Percentiles rank a stretch among this genome's conserved stretches.
Conservation (phyloP, 164 flowering plant species). For the Warburgia ugandensis region DNA sequence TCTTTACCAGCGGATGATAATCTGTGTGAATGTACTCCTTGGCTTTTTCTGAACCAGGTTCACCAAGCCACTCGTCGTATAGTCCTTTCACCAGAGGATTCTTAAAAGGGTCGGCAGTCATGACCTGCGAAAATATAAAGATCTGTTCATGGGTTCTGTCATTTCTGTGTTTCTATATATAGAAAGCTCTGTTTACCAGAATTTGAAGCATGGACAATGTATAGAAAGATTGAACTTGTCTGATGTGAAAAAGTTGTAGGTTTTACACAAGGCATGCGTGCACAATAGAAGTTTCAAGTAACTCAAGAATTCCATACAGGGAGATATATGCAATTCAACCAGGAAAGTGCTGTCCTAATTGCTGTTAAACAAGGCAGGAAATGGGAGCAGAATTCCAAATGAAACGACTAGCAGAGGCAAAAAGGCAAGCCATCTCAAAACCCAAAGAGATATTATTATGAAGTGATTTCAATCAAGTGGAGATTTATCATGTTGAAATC, state of each 20-base stretch:
- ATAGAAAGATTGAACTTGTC: no score
- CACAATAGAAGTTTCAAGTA: neutral
- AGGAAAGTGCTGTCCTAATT: no score
- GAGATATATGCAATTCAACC: no score
- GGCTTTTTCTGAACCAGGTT: slow-evolving; percentile 83
- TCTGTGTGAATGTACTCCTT: slow-evolving; percentile 62
- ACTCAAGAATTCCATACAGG: no score
- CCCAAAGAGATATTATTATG: no score
- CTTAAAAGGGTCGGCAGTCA: slow-evolving; percentile 59
- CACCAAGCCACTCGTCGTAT: slow-evolving; percentile 80
- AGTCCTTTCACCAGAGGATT: slow-evolving; percentile 61
- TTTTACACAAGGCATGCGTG: neutral
- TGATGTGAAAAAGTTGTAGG: neutral
- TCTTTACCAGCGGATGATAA: slow-evolving; percentile 77
- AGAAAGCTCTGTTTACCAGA: neutral
- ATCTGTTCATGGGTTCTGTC: neutral
- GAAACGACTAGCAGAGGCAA: no score
- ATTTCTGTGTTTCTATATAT: neutral
- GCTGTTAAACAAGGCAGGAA: no score
- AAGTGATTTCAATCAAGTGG: no score
- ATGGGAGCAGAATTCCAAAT: no score
- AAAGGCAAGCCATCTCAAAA: no score
- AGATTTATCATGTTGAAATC: no score
- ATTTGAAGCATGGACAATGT: no score
- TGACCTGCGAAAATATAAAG: slow-evolving; percentile 34